Evolutionary conservation across 768 basidiomycete genomes (phyloP), one percentile per base, ranked within the genome.

Genomic region (Auricularia auricula-judae): DNA sequence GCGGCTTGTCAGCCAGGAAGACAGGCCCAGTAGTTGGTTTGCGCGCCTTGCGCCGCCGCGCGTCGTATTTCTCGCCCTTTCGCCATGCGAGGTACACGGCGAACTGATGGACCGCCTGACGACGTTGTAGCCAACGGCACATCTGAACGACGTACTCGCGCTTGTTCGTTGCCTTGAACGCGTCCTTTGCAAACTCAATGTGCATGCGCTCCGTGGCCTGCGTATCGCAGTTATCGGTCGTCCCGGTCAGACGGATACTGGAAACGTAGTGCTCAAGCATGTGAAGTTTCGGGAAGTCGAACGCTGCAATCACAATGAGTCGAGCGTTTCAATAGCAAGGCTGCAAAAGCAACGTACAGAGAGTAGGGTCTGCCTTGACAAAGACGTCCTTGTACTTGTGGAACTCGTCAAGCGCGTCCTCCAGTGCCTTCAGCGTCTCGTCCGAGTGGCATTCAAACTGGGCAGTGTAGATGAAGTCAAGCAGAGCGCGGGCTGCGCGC

Each of bases 251-350:
- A 34, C 67, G 53, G 66, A 80, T 80, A 7, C 64, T 34, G 1
- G 62, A 4, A 1, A 65, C 14, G 66, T 78, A 80, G 65, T 81
- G 81, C 1, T 34, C 39, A 1, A 72, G 65, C 18, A 67, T 72
- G 63, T 80, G 79, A 1, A 81, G 65, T 64, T 81, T 81, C 0
- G 78, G 78, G 18, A 81, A 69, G 59, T 80, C 77, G 67, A 79
- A 79, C 39, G 65, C 58, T 12, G 18, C 18, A 42, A 65, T 65
- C 11, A 61, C 33, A 1, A 23, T 23, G 23, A 23, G 23, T 1
- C 23, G 23, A 23, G 23, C 68, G 75, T 78, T 66, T 78, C 79
- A 1, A 67, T 79, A 53, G 5, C 51, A 18, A 3, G 23, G 1
- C 23, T 23, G 23, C 2, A 29, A n/a, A 21, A 33, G 3, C 59